phyloP scores from a whole-genome alignment of 805 yeast genomes.

The Kodamaea kaohsiungensis region DNA sequence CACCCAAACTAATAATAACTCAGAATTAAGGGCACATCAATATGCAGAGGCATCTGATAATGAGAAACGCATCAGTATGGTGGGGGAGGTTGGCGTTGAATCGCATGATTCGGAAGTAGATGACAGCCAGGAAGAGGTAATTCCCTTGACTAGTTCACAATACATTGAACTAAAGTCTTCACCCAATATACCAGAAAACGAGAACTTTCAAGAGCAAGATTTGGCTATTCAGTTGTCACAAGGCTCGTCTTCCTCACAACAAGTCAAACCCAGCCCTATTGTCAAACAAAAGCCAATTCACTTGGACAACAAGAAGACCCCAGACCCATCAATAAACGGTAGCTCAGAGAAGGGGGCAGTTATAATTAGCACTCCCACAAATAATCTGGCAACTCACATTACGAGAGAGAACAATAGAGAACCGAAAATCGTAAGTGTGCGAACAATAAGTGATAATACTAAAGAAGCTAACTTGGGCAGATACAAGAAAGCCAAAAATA shows the following conservation, averaged over 20 bases:
- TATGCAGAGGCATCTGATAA: not conserved
- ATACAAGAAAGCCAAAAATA: conserved; percentile 3
- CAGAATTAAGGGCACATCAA: not conserved
- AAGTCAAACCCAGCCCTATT: too few relatives aligned
- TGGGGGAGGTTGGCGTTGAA: not conserved
- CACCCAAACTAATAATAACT: not conserved
- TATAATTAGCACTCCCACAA: not conserved
- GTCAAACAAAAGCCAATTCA: too few relatives aligned
- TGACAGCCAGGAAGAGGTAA: conserved; percentile 16
- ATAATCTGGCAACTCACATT: not conserved
- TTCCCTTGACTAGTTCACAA: conserved; percentile 13
- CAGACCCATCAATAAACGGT: not conserved
- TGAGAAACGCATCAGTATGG: not conserved
- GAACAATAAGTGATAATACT: not conserved
- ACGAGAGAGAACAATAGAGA: not conserved
- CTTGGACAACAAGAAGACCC: not conserved
- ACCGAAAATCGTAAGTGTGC: not conserved
- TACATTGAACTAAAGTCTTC: not conserved
- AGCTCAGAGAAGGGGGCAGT: not conserved
- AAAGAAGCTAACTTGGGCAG: not conserved
- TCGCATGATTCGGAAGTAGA: conserved; percentile 8
- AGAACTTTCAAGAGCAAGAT: conserved; percentile 9
- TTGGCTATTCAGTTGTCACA: not conserved
- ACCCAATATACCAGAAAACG: conserved; percentile 3
- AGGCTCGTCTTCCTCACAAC: too few relatives aligned